Percentiles rank a stretch among this genome's conserved stretches.
Evolutionary conservation across 2,329 filamentous ascomycete species (phyloP).

Genomic region (Rutstroemia sp.): DNA sequence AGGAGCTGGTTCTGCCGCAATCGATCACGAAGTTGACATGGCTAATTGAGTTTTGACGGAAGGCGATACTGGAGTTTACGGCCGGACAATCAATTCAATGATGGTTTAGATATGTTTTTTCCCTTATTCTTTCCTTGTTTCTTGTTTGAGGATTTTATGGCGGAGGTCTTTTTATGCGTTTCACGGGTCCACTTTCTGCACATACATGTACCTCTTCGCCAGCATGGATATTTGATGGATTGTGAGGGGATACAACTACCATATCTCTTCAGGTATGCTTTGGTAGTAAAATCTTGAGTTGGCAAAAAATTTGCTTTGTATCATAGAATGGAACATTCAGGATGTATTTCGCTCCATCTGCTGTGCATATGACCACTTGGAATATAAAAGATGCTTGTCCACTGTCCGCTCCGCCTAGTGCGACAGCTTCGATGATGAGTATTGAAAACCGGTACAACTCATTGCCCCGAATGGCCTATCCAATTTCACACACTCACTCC

Average conservation of each 20-base stretch:
- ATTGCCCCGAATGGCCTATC: too few relatives aligned
- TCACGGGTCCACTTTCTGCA: not conserved
- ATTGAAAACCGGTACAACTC: too few relatives aligned
- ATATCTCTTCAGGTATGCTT: not conserved
- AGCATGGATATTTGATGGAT: not conserved
- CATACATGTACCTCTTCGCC: not conserved
- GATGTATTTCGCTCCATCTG: too few relatives aligned
- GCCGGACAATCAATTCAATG: not conserved
- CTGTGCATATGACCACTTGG: too few relatives aligned
- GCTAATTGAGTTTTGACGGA: not conserved
- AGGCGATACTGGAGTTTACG: not conserved
- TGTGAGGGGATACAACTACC: not conserved
- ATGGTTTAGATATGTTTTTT: not conserved
- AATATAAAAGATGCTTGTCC: too few relatives aligned
- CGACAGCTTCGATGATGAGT: too few relatives aligned
- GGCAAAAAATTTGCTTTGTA: not conserved
- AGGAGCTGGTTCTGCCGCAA: not conserved
- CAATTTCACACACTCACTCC: too few relatives aligned
- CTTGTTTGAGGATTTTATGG: not conserved
- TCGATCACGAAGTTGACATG: slow-evolving; percentile 9
- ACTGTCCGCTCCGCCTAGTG: too few relatives aligned
- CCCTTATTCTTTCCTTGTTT: not conserved
- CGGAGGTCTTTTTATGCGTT: not conserved
- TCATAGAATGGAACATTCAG: not conserved
- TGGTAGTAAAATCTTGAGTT: not conserved